Evolutionary conservation across 495 filamentous ascomycete species (phyloP), one percentile per base, ranked within the genome.

Genomic region (Antarctomyces pellizariae): DNA sequence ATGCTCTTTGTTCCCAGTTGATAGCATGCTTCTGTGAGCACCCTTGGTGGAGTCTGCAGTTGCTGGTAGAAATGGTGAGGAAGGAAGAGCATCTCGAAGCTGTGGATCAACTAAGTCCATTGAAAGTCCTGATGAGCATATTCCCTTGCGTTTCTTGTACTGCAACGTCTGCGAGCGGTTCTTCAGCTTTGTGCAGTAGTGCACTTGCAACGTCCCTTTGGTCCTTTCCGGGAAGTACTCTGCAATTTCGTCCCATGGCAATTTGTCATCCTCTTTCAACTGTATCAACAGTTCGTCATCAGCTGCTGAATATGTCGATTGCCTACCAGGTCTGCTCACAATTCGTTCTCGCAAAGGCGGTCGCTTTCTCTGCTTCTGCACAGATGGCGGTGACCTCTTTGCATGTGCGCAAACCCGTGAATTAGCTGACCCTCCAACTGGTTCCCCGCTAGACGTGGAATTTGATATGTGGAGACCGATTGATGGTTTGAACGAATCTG

Each of bases 171-270:
- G n/a, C n/a, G n/a, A n/a, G n/a, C n/a, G n/a, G n/a, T n/a, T n/a
- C 49, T 86, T 90, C 33, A 90, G 53, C 48, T 86, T 90, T 15
- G 79, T 90, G 42, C 82, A 92, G 46, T 92, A 92, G 7, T 80
- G 69, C 34, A 92, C 82, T 43, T 92, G 82, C 29, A 92, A 52
- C 18, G 82, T 90, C 20, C 78, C 79, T 16, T 72, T 80, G 22
- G 75, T 78, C 25, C 82, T 56, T 7, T 80, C 82, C 5, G 82
- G 82, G 38, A 92, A 90, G 50, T 84, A 90, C 40, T 89, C 79
- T 29, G 76, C 74, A 37, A 92, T 90, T 57, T 92, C 80, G 44
- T 86, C 89, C 82, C 82, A 92, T 5, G 82, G 80, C 38, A 92
- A 59, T 37, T 73, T 74, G 45, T 82, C 84, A 34, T 82, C 77